Base-by-base conservation (phyloP, 2,329 filamentous ascomycete species). In the Scytalidium sp. region DNA sequence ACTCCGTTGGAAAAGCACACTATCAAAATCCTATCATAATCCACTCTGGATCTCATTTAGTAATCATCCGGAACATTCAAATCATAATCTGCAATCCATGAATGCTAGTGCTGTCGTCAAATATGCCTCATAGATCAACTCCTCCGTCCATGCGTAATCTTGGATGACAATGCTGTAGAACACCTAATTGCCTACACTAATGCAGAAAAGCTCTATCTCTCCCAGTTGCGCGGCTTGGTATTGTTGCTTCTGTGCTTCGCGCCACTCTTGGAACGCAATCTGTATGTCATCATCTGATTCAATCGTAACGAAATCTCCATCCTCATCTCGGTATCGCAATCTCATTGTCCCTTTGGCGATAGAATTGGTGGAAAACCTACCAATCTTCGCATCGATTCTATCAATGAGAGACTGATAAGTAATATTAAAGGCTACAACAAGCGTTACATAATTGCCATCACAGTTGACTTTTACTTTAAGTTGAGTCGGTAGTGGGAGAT, bases 351-450 rank as follows among this genome's bases (percentile, higher is more conserved):
- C 88, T 63, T 83, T 87, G 59, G 85, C 85, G 62, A 97, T 92
- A 47, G 88, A 92, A 64, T 89, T 88, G 59, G 80, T 86, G 19
- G 90, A 96, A 60, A 92, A 92, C 49, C 90, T 84, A 52, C 88
- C 88, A 50, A 99, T 81, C 68, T 99, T 99, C 22, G 91, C 90
- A 64, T 99, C 94, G 60, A 99, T 97, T 10, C 94, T 88, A 65
- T 97, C 94, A 56, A 94, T 91, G 49, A 99, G 78, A 20, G 90
- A 94, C 58, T 94, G 90, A 70, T 95, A 97, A 39, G 90, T 87
- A 61, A 97, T 97, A 66, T 95, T 96, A 70, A 90, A 95, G 25
- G 90, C 88, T 40, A 96, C 95, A 10, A 99, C 93, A n/a, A 99
- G 79, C 1, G 93, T 97, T 51, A 97, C 87, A 59, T 95, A 95